Evolutionary conservation across 768 basidiomycete species (phyloP), one percentile per base, ranked within the genome.

Genomic region (Tricholoma terreum): DNA sequence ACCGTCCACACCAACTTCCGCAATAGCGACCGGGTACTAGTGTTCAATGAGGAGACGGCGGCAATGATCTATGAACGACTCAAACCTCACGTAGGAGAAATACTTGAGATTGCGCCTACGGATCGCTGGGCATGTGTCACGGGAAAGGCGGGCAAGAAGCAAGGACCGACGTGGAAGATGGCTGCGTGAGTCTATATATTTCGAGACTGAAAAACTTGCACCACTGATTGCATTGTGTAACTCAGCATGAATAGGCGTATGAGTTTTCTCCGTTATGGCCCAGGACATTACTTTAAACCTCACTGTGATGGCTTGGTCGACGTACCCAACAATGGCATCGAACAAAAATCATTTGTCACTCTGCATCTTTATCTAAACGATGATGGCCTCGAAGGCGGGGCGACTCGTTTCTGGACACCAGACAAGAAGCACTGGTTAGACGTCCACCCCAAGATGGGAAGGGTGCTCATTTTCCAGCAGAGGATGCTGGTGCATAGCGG

Each of bases 381-480:
- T 33, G 40, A 43, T 17, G 40, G 43, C 11, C 65, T 76, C 10
- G 56, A 62, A 21, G 75, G 74, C 8, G 76, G 76, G 17, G 71
- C 76, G 9, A 78, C 78, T 6, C 67, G 74, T 14, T 77, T 78
- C 54, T 76, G 71, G 69, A 75, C 59, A 71, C 71, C 49, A 69
- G 73, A 36, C 70, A 77, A 63, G 71, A 75, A 60, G 73, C 11
- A 54, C 58, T 15, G 72, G 70, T 14, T 60, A 69, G 33, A 73
- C 75, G 55, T 75, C 11, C 52, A 55, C 22, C 77, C 76, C 1
- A 74, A 72, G 48, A 53, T 71, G 2, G 76, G 77, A 1, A 61
- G 76, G 6, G 73, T 75, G 5, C 64, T 79, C 22, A 66, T 77
- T 9, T 77, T 77, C 52, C 77, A 79, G 55, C 76, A 78, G 55